A percentile compares a stretch with the other conserved stretches of the same genome.
These are phyloP conservation scores for Hypoxylon sp. DNA, from an alignment of 2,329 filamentous ascomycete genomes.

Conservation along the genomic window DNA sequence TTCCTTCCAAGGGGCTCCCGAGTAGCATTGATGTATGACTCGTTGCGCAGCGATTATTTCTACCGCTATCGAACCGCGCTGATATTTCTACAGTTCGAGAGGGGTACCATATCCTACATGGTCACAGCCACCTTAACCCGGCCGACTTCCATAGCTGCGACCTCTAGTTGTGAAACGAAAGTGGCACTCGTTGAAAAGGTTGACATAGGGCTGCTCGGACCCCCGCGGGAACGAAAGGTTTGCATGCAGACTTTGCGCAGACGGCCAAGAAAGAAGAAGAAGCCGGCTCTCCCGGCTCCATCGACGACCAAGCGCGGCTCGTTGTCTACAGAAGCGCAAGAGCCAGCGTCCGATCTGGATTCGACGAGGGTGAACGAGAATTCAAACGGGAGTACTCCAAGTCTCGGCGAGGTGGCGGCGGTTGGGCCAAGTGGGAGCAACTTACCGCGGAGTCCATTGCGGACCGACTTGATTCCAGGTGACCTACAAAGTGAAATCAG, in stretches of 20 bases:
- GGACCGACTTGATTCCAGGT: conserved; percentile 57
- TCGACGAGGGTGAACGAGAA: conserved; percentile 57
- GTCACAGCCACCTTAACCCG: conserved; percentile 91
- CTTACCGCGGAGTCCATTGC: conserved; percentile 58
- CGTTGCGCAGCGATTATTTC: conserved; percentile 16
- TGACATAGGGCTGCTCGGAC: conserved; percentile 82
- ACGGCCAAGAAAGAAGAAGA: conserved; percentile 74
- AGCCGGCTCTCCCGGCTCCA: conserved; percentile 61
- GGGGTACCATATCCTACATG: conserved; percentile 92
- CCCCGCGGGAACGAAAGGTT: conserved; percentile 85
- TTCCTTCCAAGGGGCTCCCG: conserved; percentile 78
- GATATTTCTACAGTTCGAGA: conserved; percentile 80
- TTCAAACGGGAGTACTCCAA: conserved; percentile 59
- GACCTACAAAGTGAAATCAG: conserved; percentile 78
- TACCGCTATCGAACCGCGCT: conserved; percentile 19
- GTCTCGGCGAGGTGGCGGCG: conserved; percentile 57
- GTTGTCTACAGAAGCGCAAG: conserved; percentile 60
- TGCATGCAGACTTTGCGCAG: conserved; percentile 89
- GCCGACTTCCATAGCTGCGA: conserved; percentile 87
- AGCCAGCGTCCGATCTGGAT: conserved; percentile 57
- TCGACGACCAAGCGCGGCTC: conserved; percentile 51
- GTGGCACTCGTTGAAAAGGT: conserved; percentile 85
- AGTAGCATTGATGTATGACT: conserved; percentile 91
- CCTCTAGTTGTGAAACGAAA: conserved; percentile 83
- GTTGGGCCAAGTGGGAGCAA: conserved; percentile 54